A percentile compares a stretch with the other conserved stretches of the same genome.
These are phyloP conservation scores for Cercospora janseana DNA, from an alignment of 2,329 filamentous ascomycete species.

Conservation along the genomic window DNA sequence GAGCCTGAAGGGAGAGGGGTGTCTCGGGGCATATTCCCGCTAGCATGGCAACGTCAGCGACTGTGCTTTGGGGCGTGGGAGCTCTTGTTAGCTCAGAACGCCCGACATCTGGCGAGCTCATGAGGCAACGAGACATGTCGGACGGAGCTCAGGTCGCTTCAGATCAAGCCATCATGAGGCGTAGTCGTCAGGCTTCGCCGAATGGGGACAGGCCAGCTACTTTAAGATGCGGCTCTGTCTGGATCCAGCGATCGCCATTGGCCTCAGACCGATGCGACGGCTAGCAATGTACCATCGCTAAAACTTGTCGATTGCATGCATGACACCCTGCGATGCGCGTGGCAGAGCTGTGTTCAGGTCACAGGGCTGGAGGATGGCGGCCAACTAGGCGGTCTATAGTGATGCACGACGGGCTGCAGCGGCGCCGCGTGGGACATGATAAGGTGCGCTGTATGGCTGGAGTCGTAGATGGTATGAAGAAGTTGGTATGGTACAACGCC, in stretches of 20 bases:
- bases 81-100: conserved; percentile 14
- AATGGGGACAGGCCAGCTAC: conserved; percentile 8
- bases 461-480: not conserved
- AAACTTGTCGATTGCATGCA: conserved; percentile 10
- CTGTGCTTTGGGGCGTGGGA: conserved; percentile 3
- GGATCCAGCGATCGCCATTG: conserved; percentile 16
- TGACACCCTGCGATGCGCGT: not conserved
- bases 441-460: not conserved
- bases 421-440: conserved; percentile 7
- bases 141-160: conserved; percentile 21
- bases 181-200: conserved; percentile 1
- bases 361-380: conserved; percentile 5
- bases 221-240: conserved; percentile 26
- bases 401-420: not conserved
- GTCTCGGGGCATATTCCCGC: conserved; percentile 10
- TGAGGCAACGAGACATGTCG: conserved; percentile 1
- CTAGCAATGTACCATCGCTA: conserved; percentile 16
- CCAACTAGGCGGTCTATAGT: conserved; percentile 6
- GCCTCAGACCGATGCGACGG: not conserved
- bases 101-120: conserved; percentile 21
- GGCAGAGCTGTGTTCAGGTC: conserved; percentile 7
- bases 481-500: conserved; percentile 27
- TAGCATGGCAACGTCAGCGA: conserved; percentile 13
- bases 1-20: conserved; percentile 4
- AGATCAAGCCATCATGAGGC: conserved; percentile 19